Base-by-base conservation (phyloP, 2,329 filamentous ascomycete species). In the Pleomassaria siparia region DNA sequence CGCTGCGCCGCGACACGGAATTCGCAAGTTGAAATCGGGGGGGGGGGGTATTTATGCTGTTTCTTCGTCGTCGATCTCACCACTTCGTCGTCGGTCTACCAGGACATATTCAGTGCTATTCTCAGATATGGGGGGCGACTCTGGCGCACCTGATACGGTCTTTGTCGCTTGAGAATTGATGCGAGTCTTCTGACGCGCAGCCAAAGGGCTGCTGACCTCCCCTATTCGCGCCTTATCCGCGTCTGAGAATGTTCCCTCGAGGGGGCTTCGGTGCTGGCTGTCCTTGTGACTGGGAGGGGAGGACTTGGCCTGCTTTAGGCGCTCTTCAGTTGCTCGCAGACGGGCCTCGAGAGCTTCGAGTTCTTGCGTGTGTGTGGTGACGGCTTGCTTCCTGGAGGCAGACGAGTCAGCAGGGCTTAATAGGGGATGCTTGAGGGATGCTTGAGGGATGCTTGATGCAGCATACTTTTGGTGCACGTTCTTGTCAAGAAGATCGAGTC, bases 261-360 rank as follows among this genome's bases (percentile, higher is more conserved):
- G 40, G 32, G 63, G 60, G 8, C 52, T 58, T 16, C 54, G 62
- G 32, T 58, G 60, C 55, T 66, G 64, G 54, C 51, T 60, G 56
- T 64, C 59, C 32, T 59, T 65, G 50, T 56, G 62, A 39, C 55
- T 50, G 7, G 65, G 60, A n/a, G 69, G 64, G 2, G 49, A 53
- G 3, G 63, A 63, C 44, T 62, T 64, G 32, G 64, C 69, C 44
- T 67, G 53, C 56, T 63, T 66, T 45, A 97, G 80, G 36, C 87
- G 86, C 59, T 87, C 81, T 73, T 96, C 91, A 73, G 94, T 90
- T 63, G 91, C 90, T 60, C 84, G 86, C 60, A 97, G 83, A 59
- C 85, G 86, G 43, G 84, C 84, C 74, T 96, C 90, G 63, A 97
- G 85, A 47, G 86, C 84, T 72, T 95, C 86, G 58, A 97, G 86